Evolutionary conservation across 805 yeast species (phyloP), one percentile per base, ranked within the genome.

Genomic region (Teunomyces kruisii): DNA sequence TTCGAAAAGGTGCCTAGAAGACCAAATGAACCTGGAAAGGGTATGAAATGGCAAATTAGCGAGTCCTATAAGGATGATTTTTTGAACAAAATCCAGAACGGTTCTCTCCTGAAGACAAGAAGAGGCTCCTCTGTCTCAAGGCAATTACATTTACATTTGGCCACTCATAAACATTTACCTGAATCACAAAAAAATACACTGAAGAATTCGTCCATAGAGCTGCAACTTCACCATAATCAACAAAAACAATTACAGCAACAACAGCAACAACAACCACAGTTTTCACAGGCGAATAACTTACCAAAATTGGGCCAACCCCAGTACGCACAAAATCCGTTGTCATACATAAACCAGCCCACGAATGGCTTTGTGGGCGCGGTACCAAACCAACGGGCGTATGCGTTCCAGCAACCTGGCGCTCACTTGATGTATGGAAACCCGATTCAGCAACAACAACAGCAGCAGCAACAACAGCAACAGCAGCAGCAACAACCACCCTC

Each of bases 31-130:
- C 97, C 98, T 0, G 99, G 99, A 13, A 94, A 94, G 65, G 98
- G 99, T 52, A 92, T 94, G 96, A 94, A 94, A 68, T 94, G 99
- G 99, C 95, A 90, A 68, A 91, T 94, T 47, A 82, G 90, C 51
- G 94, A 88, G 32, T 71, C 83, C 39, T 92, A 86, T 63, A 84
- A 86, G 57, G 83, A 83, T 37, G 99, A 94, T 52, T 91, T 91
- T 57, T 67, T 91, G 61, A 79, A 77, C 54, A 88, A 90, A 69
- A 83, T 91, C 68, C 80, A 80, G 47, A 83, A 79, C 48, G 96
- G 96, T 12, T 78, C 85, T 32, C 67, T 86, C 40, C 80, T 83
- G 54, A 87, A 86, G 57, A 76, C 83, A 14, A 81, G 88, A 68
- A 71, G 96, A 55, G 96, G 96, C 7, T 81, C 88, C 9, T 81